These are phyloP conservation scores for Zygoascus sp. DNA, from an alignment of 1,139 yeast genomes.

Conservation along the genomic window DNA sequence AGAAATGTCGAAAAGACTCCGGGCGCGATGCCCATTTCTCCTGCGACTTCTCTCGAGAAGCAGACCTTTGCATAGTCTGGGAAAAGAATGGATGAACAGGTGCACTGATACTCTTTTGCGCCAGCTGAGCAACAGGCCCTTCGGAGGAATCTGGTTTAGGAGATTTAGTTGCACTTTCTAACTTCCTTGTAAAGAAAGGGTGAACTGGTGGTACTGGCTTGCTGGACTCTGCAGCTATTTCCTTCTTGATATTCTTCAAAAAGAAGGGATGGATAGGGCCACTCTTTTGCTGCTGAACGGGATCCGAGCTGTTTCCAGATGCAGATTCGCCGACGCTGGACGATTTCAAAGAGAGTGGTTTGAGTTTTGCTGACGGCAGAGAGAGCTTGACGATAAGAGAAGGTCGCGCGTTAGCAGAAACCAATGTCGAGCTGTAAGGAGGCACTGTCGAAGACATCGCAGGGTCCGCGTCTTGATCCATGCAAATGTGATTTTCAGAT, in stretches of 20 bases:
- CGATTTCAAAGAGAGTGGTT: background rate
- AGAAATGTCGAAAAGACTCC: background rate
- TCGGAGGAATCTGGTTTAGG: too few species aligned
- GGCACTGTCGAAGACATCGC: too few species aligned
- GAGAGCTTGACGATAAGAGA: background rate
- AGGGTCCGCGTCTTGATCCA: too few species aligned
- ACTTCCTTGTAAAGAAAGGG: background rate
- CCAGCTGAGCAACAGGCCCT: background rate
- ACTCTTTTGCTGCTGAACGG: background rate
- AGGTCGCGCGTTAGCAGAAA: background rate
- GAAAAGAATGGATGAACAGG: constrained; percentile 26
- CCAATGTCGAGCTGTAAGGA: too few species aligned
- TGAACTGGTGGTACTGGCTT: background rate
- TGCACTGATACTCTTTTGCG: background rate
- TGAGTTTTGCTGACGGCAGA: background rate
- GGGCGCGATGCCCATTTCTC: background rate
- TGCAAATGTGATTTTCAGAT: too few species aligned
- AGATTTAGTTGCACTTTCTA: background rate
- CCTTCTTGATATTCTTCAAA: background rate
- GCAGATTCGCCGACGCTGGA: too few species aligned
- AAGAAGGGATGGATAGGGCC: background rate
- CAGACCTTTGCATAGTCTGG: constrained; percentile 5
- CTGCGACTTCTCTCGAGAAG: background rate
- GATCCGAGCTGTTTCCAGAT: background rate
- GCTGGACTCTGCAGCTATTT: background rate